Base-by-base conservation (phyloP, 306 rosid genomes). In the Prunus dulcis region DNA sequence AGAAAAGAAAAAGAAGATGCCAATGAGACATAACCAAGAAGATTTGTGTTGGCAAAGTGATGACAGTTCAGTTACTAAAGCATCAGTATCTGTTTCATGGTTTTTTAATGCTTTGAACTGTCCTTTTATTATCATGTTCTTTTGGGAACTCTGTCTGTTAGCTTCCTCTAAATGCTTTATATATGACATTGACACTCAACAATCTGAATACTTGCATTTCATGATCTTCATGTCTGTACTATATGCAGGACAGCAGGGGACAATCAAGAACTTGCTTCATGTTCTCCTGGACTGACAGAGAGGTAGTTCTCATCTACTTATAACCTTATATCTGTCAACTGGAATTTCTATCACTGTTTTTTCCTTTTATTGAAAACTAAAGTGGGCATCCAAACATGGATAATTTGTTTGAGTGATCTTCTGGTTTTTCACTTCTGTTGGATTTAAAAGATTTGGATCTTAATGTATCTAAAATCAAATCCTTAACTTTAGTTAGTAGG, bases 1-100 rank as follows among this genome's bases (percentile, higher is more conserved):
- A 50, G 0, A 20, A 63, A 30, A 50, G 27, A 52, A 1, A 55
- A 57, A 46, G 56, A 53, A 67, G 79, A 38, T 13, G 64, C 50
- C 19, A 50, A 74, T 38, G 51, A 49, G 47, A 32, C 64, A 34
- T 67, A 47, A 45, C 22, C 20, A 0, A 67, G 67, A 74, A 61
- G 72, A 72, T 58, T 75, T 55, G 56, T 55, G 65, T 45, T 76
- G 84, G 72, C 58, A 34, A 80, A 69, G 80, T 62, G 53, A 68
- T 12, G 65, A 72, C 78, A 69, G 76, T 80, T 69, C 84, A 75
- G 73, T 75, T 69, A 51, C 71, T 23, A 79, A 62, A 67, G 64
- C 67, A 12, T 32, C 64, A 23, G 64, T 12, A 23, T 25, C 32
- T 23, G 12, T 64, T 80, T 80, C 58, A 50, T 80, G 72, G 58